phyloP scores from a whole-genome alignment of 768 basidiomycete species.

The Udeniomyces megalosporus region DNA sequence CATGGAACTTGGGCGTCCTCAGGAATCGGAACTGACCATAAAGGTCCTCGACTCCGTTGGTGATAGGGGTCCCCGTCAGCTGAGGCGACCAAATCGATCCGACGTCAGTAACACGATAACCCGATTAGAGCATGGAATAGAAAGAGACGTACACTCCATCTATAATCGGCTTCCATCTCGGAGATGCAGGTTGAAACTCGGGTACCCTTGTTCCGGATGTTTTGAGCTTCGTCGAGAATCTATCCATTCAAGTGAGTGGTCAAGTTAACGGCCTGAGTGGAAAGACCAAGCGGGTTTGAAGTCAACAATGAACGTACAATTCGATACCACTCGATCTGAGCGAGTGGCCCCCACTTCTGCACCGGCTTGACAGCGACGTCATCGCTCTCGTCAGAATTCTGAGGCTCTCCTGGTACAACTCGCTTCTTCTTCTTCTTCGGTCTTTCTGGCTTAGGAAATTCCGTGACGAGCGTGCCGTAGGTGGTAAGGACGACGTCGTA shows the following conservation, averaged over 20 bases:
- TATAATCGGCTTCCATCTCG: slow-evolving; percentile 38
- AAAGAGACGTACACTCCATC: slow-evolving; percentile 40
- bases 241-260: slow-evolving; percentile 31
- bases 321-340: slow-evolving; percentile 45
- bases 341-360: slow-evolving; percentile 43
- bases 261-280: too few species aligned
- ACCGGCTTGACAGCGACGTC: background rate
- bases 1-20: slow-evolving; percentile 23
- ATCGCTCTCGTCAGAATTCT: background rate
- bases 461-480: slow-evolving; percentile 41
- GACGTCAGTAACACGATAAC: background rate
- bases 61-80: slow-evolving; percentile 39
- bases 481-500: slow-evolving; percentile 50
- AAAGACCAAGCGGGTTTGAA: too few species aligned
- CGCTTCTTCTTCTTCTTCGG: slow-evolving; percentile 35
- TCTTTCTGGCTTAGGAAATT: slow-evolving; percentile 20
- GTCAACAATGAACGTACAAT: slow-evolving; percentile 31
- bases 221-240: slow-evolving; percentile 50
- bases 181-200: slow-evolving; percentile 30
- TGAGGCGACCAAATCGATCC: background rate
- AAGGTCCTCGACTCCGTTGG: slow-evolving; percentile 45
- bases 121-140: background rate
- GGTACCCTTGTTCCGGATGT: slow-evolving; percentile 32
- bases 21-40: slow-evolving; percentile 36
- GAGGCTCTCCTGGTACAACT: background rate